These are phyloP conservation scores for Furcasterigmium sp. DNA, from an alignment of 2,329 filamentous ascomycete species.

Conservation along the genomic window DNA sequence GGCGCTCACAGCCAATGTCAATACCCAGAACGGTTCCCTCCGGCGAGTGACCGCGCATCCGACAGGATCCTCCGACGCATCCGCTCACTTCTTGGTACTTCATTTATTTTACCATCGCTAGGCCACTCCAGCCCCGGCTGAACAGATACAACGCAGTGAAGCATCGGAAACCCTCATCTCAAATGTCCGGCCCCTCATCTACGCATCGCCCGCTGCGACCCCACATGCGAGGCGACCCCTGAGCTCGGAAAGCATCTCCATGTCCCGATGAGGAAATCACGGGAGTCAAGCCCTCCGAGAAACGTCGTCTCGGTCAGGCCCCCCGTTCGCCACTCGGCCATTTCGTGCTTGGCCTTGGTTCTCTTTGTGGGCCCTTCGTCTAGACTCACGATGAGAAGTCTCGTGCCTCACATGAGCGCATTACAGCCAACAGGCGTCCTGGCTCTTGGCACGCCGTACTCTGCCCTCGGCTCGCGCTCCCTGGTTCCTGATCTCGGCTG, in stretches of 20 bases:
- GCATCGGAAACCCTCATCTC: background rate
- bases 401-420: too few relatives aligned
- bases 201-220: constrained; percentile 6
- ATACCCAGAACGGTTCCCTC: too few relatives aligned
- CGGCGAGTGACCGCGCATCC: too few relatives aligned
- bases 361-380: background rate
- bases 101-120: too few relatives aligned
- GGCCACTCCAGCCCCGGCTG: too few relatives aligned
- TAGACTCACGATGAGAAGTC: background rate
- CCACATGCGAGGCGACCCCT: constrained; percentile 11
- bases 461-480: background rate
- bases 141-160: background rate
- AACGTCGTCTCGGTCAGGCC: constrained; percentile 7
- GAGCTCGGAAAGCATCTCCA: constrained; percentile 9
- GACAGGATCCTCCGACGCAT: constrained; percentile 5
- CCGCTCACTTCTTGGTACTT: background rate
- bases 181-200: constrained; percentile 7
- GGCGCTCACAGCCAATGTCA: too few relatives aligned
- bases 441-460: background rate
- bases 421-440: background rate
- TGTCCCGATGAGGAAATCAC: constrained; percentile 9
- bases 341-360: constrained; percentile 6
- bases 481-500: constrained; percentile 1
- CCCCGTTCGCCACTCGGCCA: background rate
- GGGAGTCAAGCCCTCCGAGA: constrained; percentile 14